Base-by-base conservation (phyloP, 495 filamentous ascomycete species). In the Extremus antarcticus region DNA sequence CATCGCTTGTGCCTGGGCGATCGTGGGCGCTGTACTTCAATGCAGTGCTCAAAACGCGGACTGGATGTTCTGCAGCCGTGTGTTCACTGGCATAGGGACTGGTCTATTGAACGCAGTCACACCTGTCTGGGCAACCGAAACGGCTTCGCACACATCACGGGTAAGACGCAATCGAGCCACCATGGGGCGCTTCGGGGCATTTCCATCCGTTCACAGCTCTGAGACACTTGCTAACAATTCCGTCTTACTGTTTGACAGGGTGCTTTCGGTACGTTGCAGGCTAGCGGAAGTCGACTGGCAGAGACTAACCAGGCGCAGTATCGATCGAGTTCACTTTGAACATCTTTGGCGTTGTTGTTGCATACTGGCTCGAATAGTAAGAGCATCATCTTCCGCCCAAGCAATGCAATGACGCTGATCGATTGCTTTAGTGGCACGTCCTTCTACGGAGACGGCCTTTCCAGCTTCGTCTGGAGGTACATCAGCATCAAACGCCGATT, bases 281-380 rank as follows among this genome's bases (percentile, higher is more conserved):
- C n/a, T n/a, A n/a, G n/a, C n/a, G n/a, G n/a, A n/a, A n/a, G n/a
- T n/a, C n/a, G n/a, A n/a, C n/a, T n/a, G n/a, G n/a, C n/a, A n/a
- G n/a, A n/a, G n/a, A 19, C 50, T 52, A 19, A 52, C 23, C 16
- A 23, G 11, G 21, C 16, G 22, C 19, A 47, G 51, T 87, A 53
- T 78, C 83, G 3, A 85, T 86, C 51, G 84, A 87, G 59, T 86
- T 88, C 59, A 86, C 82, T 0, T 61, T 86, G 15, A 87, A 87
- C 60, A 86, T 86, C 56, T 82, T 86, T 40, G 84, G 84, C 64
- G 82, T 87, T 2, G 82, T 85, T 1, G 70, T 86, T 19, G 83
- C 82, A 4, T 86, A 86, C 56, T 87, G 83, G 84, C 71, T 87
- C 22, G 83, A 85, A 63, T 87, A 81, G 74, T 78, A 65, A 32